phyloP scores from a whole-genome alignment of 2,329 filamentous ascomycete species.

The Trichoderma polysporum region DNA sequence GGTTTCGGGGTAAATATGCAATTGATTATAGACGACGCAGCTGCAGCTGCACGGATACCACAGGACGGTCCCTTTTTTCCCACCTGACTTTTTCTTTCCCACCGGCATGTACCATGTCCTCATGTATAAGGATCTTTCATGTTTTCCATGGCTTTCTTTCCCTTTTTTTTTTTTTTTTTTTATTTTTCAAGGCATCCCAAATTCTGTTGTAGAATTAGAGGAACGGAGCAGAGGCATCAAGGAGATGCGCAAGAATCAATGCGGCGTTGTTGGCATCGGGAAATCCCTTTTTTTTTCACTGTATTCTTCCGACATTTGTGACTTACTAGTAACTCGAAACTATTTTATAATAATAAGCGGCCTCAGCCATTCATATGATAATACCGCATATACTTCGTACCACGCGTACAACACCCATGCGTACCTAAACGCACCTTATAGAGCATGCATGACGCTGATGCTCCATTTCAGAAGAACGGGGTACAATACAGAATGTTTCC shows the following conservation, averaged over 20 bases:
- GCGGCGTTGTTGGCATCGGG: constrained; percentile 6
- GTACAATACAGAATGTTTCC: not conserved
- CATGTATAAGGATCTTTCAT: constrained; percentile 9
- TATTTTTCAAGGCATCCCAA: not conserved
- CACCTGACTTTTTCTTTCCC: not conserved
- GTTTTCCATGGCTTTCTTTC: not conserved
- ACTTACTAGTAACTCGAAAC: not conserved
- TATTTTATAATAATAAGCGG: not conserved
- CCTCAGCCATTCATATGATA: not conserved
- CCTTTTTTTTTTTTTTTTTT: not conserved
- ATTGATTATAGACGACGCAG: constrained; percentile 8
- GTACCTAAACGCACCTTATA: not conserved
- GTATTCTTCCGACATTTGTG: not conserved
- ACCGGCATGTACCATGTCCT: not conserved
- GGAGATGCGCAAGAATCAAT: not conserved
- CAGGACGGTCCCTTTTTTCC: not conserved
- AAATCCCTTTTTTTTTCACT: not conserved
- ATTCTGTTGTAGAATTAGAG: constrained; percentile 15
- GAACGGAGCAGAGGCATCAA: not conserved
- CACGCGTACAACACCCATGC: not conserved
- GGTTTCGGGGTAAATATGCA: constrained; percentile 36
- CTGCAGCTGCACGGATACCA: constrained; percentile 12
- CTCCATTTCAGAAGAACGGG: not conserved
- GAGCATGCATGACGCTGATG: not conserved
- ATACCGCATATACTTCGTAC: not conserved